Percentiles rank a stretch among this genome's conserved stretches.
These are phyloP conservation scores for Venturia effusa DNA, from an alignment of 2,329 filamentous ascomycete genomes.

Conservation along the genomic window DNA sequence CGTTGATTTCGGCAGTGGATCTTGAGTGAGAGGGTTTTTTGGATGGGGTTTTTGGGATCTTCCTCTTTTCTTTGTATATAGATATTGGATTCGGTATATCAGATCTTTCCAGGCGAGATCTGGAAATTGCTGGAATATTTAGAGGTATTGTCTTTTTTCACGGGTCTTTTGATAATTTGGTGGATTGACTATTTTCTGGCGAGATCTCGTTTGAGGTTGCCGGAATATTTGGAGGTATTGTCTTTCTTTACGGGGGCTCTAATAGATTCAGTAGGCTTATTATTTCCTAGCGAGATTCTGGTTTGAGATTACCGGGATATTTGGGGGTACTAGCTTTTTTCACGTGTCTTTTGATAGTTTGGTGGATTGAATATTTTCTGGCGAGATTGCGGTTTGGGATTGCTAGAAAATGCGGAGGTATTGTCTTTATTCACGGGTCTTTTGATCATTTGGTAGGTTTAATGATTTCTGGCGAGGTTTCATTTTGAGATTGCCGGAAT, in stretches of 20 bases:
- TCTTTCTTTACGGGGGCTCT: not conserved
- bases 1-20: not conserved
- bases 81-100: not conserved
- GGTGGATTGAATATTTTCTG: not conserved
- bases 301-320: not conserved
- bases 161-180: too few relatives aligned
- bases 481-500: too few relatives aligned
- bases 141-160: not conserved
- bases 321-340: not conserved
- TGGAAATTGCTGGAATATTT: not conserved
- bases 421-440: not conserved
- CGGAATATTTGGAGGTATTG: not conserved
- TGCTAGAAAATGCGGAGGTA: not conserved
- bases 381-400: not conserved
- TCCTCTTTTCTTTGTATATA: not conserved
- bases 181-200: not conserved
- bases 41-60: not conserved
- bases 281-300: not conserved
- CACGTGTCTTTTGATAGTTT: not conserved
- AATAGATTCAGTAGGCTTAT: not conserved
- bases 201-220: too few relatives aligned
- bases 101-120: not conserved
- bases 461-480: not conserved
- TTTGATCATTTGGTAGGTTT: not conserved
- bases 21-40: not conserved